Conservation (phyloP, 31 red algal genomes). For the Asparagopsis taxiformis region DNA sequence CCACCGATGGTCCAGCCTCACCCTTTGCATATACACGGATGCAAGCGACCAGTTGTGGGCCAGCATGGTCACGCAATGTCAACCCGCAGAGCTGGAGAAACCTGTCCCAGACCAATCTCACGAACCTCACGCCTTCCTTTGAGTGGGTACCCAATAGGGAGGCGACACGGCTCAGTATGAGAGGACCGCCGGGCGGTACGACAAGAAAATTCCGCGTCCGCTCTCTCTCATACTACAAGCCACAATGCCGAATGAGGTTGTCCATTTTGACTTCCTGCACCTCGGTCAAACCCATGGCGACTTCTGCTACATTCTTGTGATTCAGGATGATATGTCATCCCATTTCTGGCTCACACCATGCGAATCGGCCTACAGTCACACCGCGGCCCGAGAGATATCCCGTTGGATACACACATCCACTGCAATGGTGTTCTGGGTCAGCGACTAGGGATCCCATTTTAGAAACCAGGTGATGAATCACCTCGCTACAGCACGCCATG, state of each 20-base stretch:
- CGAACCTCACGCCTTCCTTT: too few species aligned
- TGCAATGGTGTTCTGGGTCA: constrained; percentile 30
- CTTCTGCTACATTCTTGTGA: constrained; percentile 13
- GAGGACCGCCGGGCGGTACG: too few species aligned
- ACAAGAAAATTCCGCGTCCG: constrained; percentile 18
- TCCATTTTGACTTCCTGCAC: constrained; percentile 48
- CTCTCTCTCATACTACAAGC: constrained; percentile 14
- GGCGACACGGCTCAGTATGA: too few species aligned
- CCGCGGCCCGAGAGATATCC: neutral
- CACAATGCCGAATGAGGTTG: constrained; percentile 23
- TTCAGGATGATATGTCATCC: constrained; percentile 34
- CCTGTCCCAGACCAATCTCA: too few species aligned
- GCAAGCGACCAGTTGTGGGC: too few species aligned
- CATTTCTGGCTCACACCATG: constrained; percentile 5
- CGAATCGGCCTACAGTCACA: neutral
- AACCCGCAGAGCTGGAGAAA: too few species aligned
- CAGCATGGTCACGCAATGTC: too few species aligned
- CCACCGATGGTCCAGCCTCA: too few species aligned
- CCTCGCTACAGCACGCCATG: neutral
- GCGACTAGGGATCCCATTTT: constrained; percentile 27
- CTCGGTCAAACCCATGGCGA: constrained; percentile 5
- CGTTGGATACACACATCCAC: constrained; percentile 1
- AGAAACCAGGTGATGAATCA: constrained; percentile 4
- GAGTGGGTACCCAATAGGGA: too few species aligned
- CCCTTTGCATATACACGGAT: too few species aligned